These are phyloP conservation scores for Cladosporium sp. DNA, from an alignment of 2,329 filamentous ascomycete species.

Conservation along the genomic window DNA sequence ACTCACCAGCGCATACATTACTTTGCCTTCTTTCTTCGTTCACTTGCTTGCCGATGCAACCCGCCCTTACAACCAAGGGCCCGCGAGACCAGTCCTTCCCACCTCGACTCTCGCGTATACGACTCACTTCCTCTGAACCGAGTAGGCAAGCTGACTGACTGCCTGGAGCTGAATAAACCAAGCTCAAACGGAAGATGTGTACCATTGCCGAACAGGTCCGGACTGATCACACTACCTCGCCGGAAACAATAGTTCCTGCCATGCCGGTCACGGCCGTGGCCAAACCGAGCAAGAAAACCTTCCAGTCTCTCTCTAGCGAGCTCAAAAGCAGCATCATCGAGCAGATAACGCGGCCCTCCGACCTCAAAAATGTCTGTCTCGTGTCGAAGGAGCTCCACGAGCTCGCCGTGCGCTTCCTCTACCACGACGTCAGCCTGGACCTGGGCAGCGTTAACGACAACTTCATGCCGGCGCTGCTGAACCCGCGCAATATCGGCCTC, in stretches of 20 bases:
- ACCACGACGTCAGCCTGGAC: conserved; percentile 42
- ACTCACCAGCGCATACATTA: too few relatives aligned
- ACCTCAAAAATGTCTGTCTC: conserved; percentile 44
- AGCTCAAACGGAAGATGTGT: not conserved
- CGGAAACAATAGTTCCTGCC: not conserved
- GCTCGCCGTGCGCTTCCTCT: conserved; percentile 41
- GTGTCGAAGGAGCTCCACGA: conserved; percentile 42
- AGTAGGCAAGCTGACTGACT: not conserved
- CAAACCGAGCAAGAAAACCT: conserved; percentile 1
- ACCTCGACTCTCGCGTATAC: not conserved
- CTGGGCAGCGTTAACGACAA: conserved; percentile 40
- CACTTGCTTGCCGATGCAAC: not conserved
- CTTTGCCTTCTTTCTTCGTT: too few relatives aligned
- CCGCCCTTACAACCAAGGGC: not conserved
- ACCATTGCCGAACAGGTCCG: not conserved
- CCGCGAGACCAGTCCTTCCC: not conserved
- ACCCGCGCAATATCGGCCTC: conserved; percentile 43
- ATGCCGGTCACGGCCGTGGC: not conserved
- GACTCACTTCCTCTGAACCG: not conserved
- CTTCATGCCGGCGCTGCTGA: conserved; percentile 40
- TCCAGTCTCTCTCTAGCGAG: conserved; percentile 16
- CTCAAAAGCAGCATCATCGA: conserved; percentile 34
- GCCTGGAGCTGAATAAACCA: not conserved
- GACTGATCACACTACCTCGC: too few relatives aligned
- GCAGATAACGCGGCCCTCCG: conserved; percentile 41